Percentiles rank a stretch among this genome's conserved stretches.
Evolutionary conservation across 2,329 filamentous ascomycete species (phyloP).

Genomic region (Colletotrichum incanum): DNA sequence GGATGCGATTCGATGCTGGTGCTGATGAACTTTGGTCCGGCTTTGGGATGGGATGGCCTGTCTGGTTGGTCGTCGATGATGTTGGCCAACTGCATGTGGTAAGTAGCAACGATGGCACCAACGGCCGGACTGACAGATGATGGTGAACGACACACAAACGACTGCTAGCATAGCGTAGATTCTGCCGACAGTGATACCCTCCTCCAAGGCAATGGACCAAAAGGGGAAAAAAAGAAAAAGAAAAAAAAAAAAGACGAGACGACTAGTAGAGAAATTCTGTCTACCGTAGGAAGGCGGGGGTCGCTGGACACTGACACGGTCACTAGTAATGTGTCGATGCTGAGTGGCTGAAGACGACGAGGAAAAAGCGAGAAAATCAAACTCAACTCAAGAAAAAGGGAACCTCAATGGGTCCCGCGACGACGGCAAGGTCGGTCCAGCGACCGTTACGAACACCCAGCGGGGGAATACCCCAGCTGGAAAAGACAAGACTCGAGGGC

Average conservation of each 20-base stretch:
- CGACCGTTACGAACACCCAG: neutral
- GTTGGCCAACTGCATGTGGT: neutral
- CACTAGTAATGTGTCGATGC: slow-evolving; percentile 38
- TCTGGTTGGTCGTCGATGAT: slow-evolving; percentile 13
- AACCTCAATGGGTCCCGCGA: slow-evolving; percentile 29
- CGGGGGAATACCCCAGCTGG: neutral
- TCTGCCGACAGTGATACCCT: neutral
- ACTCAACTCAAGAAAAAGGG: neutral
- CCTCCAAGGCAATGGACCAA: neutral
- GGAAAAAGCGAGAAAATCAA: neutral
- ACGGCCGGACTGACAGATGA: slow-evolving; percentile 31
- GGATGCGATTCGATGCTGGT: slow-evolving; percentile 32
- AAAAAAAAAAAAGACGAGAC: neutral
- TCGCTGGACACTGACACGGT: slow-evolving; percentile 27
- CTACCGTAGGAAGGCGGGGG: neutral
- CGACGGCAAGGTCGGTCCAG: slow-evolving; percentile 2
- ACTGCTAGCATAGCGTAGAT: neutral
- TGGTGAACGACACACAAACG: neutral
- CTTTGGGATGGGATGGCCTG: slow-evolving; percentile 24
- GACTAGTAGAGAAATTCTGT: neutral
- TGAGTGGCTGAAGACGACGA: slow-evolving; percentile 30
- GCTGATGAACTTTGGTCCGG: slow-evolving; percentile 10
- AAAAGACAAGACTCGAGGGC: neutral
- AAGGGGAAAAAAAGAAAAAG: neutral
- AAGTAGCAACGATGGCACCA: slow-evolving; percentile 3